Evolutionary conservation across 371 early-diverging fungal genomes (phyloP).

Genomic region (Gilbertella persicaria): DNA sequence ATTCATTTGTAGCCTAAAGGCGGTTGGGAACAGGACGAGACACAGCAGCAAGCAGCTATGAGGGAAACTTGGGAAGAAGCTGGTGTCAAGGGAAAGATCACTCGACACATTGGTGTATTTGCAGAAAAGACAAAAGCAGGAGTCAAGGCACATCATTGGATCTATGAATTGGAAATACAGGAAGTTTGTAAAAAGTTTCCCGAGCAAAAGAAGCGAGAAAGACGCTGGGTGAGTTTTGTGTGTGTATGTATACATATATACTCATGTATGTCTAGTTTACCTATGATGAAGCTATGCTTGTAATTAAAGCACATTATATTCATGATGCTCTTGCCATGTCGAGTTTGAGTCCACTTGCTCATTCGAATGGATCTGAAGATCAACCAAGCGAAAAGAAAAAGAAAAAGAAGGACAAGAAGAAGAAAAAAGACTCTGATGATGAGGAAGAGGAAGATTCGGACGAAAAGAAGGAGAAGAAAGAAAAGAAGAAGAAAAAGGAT

Average conservation of each 20-base stretch:
- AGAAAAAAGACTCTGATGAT: background rate
- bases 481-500: background rate
- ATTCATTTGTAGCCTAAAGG: conserved; percentile 43
- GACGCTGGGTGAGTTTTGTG: conserved; percentile 47
- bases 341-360: conserved; percentile 16
- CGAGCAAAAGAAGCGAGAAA: conserved; percentile 53
- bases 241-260: background rate
- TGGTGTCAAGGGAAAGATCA: conserved; percentile 53
- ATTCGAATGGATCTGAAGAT: background rate
- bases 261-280: conserved; percentile 10
- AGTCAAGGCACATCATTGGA: conserved; percentile 48
- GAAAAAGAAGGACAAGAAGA: background rate
- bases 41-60: conserved; percentile 54
- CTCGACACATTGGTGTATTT: conserved; percentile 43
- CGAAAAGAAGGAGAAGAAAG: background rate
- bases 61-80: conserved; percentile 66
- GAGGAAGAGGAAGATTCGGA: background rate
- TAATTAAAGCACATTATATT: conserved; percentile 22
- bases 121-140: conserved; percentile 41
- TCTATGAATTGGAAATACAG: conserved; percentile 57
- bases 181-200: conserved; percentile 51
- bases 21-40: conserved; percentile 62
- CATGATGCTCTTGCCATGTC: conserved; percentile 22
- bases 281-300: conserved; percentile 23
- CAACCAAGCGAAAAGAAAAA: background rate